Percentiles rank a stretch among this genome's conserved stretches.
Conservation (phyloP, 2,329 filamentous ascomycete species). For the Pseudohalonectria lignicola region DNA sequence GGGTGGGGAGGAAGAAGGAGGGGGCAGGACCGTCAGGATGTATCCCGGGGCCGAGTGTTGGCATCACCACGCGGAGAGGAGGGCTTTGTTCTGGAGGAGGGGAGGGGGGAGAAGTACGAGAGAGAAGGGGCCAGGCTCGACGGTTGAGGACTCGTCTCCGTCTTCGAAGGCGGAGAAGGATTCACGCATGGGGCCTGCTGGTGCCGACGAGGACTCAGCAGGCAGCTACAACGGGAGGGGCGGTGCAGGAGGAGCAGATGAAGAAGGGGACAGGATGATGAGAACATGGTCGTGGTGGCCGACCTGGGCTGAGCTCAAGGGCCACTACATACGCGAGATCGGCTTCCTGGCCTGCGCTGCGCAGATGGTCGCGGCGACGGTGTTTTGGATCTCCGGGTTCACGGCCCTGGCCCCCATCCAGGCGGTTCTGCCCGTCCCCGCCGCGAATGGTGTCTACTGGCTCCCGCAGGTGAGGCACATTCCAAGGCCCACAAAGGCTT, state of each 20-base stretch:
- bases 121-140: neutral
- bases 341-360: constrained; percentile 49
- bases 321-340: constrained; percentile 49
- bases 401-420: constrained; percentile 47
- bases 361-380: constrained; percentile 46
- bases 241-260: too few species aligned
- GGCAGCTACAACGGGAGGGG: too few species aligned
- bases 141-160: too few species aligned
- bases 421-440: constrained; percentile 30
- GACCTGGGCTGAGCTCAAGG: constrained; percentile 39
- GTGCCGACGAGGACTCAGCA: neutral
- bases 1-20: neutral
- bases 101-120: too few species aligned
- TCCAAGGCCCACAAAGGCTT: constrained; percentile 1
- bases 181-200: too few species aligned
- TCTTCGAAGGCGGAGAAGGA: too few species aligned
- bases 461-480: constrained; percentile 44
- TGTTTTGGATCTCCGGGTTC: constrained; percentile 56
- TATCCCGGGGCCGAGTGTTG: constrained; percentile 2
- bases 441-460: constrained; percentile 48
- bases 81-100: too few species aligned
- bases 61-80: constrained; percentile 10
- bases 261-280: neutral
- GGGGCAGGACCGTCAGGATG: constrained; percentile 1
- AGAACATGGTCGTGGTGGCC: constrained; percentile 50